These are phyloP conservation scores for Calonectria pseudoturangicola DNA, from an alignment of 2,329 filamentous ascomycete genomes.

Conservation along the genomic window DNA sequence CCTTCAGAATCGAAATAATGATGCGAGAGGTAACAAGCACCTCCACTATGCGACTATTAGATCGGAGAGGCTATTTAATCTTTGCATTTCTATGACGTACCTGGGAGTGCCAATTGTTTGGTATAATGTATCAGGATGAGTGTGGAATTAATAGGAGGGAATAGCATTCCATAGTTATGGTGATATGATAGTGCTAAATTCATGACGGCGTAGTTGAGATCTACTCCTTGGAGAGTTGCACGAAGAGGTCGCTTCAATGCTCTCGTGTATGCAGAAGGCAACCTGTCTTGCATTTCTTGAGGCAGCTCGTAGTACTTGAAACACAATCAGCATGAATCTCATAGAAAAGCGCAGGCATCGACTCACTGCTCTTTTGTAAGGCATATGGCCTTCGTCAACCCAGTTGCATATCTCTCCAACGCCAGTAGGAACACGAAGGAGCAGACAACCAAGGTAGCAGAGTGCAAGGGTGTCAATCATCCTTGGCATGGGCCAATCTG, in stretches of 20 bases:
- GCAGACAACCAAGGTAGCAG: constrained; percentile 85
- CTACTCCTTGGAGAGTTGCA: constrained; percentile 67
- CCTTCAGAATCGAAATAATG: constrained; percentile 72
- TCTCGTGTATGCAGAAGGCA: constrained; percentile 77
- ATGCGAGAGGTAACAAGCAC: constrained; percentile 56
- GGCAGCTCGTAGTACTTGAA: constrained; percentile 74
- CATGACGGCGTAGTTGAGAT: constrained; percentile 79
- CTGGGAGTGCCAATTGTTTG: constrained; percentile 83
- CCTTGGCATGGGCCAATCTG: constrained; percentile 75
- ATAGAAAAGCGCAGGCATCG: neutral
- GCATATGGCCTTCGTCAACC: constrained; percentile 79
- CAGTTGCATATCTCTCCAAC: constrained; percentile 83
- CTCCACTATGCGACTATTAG: constrained; percentile 73
- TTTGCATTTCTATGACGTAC: constrained; percentile 65
- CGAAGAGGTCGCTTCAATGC: constrained; percentile 72
- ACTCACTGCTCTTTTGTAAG: constrained; percentile 81
- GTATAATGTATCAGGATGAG: constrained; percentile 82
- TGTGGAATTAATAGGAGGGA: constrained; percentile 83
- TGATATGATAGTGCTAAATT: constrained; percentile 79
- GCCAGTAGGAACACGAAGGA: constrained; percentile 85
- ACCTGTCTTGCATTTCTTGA: constrained; percentile 77
- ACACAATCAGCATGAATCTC: constrained; percentile 2
- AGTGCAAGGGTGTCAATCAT: constrained; percentile 85
- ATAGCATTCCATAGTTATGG: constrained; percentile 79
- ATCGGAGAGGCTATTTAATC: neutral